Evolutionary conservation across 768 basidiomycete genomes (phyloP).

Genomic region (Tricholoma matsutake): DNA sequence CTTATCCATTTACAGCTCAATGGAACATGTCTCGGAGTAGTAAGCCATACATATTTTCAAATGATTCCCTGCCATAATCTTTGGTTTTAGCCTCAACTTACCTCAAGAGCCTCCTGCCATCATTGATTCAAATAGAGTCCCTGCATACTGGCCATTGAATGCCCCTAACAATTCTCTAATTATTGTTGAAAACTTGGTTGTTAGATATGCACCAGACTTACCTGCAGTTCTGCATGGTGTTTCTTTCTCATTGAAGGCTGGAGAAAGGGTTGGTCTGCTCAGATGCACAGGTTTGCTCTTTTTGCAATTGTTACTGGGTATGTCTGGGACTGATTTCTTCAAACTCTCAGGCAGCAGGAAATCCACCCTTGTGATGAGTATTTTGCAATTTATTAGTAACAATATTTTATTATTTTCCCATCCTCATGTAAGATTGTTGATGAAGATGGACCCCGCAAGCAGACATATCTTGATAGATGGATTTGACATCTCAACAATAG

Average conservation of each 20-base stretch:
- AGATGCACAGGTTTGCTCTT: slow-evolving; percentile 68
- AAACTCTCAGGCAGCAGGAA: slow-evolving; percentile 79
- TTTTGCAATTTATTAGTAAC: slow-evolving; percentile 71
- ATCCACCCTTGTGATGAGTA: slow-evolving; percentile 81
- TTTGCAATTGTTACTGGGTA: no score
- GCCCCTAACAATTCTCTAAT: slow-evolving; percentile 56
- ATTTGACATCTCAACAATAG: slow-evolving; percentile 83
- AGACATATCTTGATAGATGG: slow-evolving; percentile 84
- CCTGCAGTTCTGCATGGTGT: slow-evolving; percentile 75
- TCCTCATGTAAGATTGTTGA: no score
- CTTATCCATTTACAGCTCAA: no score
- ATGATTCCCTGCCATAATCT: no score
- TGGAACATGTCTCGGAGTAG: slow-evolving; percentile 90
- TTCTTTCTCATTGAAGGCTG: slow-evolving; percentile 66
- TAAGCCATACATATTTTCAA: no score
- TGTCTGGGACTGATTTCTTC: no score
- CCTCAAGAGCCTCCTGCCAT: slow-evolving; percentile 81
- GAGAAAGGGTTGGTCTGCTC: slow-evolving; percentile 77
- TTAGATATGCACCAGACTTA: slow-evolving; percentile 83
- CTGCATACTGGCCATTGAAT: slow-evolving; percentile 91
- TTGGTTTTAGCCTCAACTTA: slow-evolving; percentile 50
- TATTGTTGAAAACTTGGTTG: slow-evolving; percentile 66
- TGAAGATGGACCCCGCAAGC: slow-evolving; percentile 67
- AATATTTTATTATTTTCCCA: no score
- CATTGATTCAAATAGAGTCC: slow-evolving; percentile 71